Conservation (phyloP, 1,139 yeast genomes). For the Geotrichum candidum region DNA sequence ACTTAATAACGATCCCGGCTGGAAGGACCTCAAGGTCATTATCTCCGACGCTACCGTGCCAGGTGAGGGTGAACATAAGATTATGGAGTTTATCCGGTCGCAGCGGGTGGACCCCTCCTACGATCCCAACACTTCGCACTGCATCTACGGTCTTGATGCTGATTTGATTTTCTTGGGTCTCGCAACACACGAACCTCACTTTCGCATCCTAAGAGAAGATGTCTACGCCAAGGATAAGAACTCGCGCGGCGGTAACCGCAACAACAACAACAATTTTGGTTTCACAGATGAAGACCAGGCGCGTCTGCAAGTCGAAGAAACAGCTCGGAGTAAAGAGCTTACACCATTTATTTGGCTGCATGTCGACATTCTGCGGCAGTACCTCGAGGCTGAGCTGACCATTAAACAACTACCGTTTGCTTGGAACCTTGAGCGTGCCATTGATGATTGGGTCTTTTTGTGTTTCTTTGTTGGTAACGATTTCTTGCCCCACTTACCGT, state of each 20-base stretch:
- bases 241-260: constrained; percentile 26
- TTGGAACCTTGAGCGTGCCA: constrained; percentile 88
- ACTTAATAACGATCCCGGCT: constrained; percentile 80
- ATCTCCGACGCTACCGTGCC: constrained; percentile 98
- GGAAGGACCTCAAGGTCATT: constrained; percentile 80
- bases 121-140: constrained; percentile 84
- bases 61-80: constrained; percentile 98
- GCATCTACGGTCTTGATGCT: constrained; percentile 96
- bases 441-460: constrained; percentile 98
- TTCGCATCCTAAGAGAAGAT: constrained; percentile 88
- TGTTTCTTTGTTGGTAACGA: constrained; percentile 98
- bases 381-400: constrained; percentile 69
- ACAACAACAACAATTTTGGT: constrained; percentile 17
- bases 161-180: constrained; percentile 96
- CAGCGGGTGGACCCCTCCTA: constrained; percentile 70
- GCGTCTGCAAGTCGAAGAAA: constrained; percentile 48
- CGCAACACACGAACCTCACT: constrained; percentile 96
- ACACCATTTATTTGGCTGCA: constrained; percentile 96
- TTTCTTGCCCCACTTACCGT: constrained; percentile 94
- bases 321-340: constrained; percentile 51
- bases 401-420: constrained; percentile 65
- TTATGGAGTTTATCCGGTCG: constrained; percentile 87
- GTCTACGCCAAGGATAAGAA: constrained; percentile 68
- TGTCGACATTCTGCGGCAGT: constrained; percentile 80
- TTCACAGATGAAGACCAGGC: constrained; percentile 29